phyloP scores from a whole-genome alignment of 257 asterid genomes.

The Craterostigma plantagineum region DNA sequence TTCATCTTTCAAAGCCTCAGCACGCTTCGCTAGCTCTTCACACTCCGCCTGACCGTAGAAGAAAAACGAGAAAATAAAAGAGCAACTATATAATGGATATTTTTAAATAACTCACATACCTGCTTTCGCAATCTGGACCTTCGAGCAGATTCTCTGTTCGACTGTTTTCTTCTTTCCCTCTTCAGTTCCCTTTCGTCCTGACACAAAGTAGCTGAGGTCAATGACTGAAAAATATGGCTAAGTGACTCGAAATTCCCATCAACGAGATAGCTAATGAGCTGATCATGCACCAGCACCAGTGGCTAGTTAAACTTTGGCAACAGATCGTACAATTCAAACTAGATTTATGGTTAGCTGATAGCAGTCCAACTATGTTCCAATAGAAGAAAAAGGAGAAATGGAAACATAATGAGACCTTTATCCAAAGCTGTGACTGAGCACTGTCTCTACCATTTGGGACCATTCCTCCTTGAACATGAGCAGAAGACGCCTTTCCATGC shows the following conservation, averaged over 20 bases:
- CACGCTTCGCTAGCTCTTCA: constrained; percentile 75
- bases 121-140: constrained; percentile 90
- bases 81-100: background rate
- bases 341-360: no score
- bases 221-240: no score
- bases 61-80: constrained; percentile 9
- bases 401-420: constrained; percentile 3
- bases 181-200: constrained; percentile 92
- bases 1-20: constrained; percentile 62
- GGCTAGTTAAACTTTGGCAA: no score
- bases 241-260: no score
- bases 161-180: constrained; percentile 90
- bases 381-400: no score
- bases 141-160: constrained; percentile 95
- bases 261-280: no score
- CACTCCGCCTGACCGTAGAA: constrained; percentile 66
- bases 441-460: constrained; percentile 2
- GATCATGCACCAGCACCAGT: no score
- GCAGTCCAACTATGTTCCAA: no score
- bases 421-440: constrained; percentile 4
- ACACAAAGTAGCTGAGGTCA: background rate
- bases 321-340: no score
- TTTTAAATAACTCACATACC: constrained; percentile 17
- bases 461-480: constrained; percentile 4
- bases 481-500: background rate